phyloP scores from a whole-genome alignment of 176 grass and related monocot species.

The Echinochloa phyllopogon region DNA sequence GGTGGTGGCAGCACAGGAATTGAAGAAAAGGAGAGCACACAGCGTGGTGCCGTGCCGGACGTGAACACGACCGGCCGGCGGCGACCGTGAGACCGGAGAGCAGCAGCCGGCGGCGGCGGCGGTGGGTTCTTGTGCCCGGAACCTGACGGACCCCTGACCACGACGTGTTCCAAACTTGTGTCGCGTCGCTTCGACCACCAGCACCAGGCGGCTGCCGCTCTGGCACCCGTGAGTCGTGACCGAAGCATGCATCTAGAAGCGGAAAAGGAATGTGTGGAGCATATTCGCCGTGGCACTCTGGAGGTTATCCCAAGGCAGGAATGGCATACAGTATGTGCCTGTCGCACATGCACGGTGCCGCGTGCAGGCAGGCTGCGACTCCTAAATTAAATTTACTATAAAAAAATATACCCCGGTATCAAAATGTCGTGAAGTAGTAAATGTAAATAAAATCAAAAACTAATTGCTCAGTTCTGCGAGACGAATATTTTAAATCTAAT shows the following conservation, averaged over 20 bases:
- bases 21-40: not conserved
- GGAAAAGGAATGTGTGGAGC: not conserved
- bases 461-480: too few relatives aligned
- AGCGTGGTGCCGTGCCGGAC: too few relatives aligned
- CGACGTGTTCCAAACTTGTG: not conserved
- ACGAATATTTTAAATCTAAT: too few relatives aligned
- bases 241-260: conserved; percentile 26
- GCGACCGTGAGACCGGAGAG: not conserved
- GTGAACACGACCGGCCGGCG: not conserved
- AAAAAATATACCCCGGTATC: too few relatives aligned
- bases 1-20: not conserved
- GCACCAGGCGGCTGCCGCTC: not conserved
- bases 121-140: too few relatives aligned
- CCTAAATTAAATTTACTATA: too few relatives aligned
- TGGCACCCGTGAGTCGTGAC: not conserved
- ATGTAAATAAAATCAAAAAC: too few relatives aligned
- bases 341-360: too few relatives aligned
- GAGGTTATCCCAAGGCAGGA: not conserved
- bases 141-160: not conserved
- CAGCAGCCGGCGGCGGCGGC: not conserved
- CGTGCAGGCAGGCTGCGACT: too few relatives aligned
- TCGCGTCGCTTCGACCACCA: not conserved
- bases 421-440: too few relatives aligned
- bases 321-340: not conserved
- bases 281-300: conserved; percentile 6